A percentile compares a stretch with the other conserved stretches of the same genome.
phyloP scores from a whole-genome alignment of 2,329 filamentous ascomycete genomes.

The Colletotrichum higginsianum region DNA sequence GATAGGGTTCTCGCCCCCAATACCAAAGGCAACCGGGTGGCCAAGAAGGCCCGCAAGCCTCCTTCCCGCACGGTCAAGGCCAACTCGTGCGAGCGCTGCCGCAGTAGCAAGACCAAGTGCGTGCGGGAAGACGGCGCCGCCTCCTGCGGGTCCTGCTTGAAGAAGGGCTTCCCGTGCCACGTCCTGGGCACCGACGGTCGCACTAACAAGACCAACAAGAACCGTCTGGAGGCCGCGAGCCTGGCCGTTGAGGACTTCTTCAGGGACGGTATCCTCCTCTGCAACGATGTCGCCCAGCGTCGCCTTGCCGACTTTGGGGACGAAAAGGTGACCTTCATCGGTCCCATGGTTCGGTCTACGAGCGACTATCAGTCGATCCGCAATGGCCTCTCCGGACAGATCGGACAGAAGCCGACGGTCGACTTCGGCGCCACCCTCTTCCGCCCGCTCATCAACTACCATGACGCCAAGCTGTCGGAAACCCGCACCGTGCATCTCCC shows the following conservation, averaged over 20 bases:
- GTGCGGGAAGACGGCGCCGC: neutral
- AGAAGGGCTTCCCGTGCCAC: neutral
- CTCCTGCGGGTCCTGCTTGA: neutral
- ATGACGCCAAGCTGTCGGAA: neutral
- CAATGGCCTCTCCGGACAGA: neutral
- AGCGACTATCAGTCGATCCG: neutral
- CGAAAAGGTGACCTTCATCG: too few species aligned
- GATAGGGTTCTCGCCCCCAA: neutral
- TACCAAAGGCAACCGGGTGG: neutral
- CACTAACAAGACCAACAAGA: conserved; percentile 7
- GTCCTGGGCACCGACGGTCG: neutral
- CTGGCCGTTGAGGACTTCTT: neutral
- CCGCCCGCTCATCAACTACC: neutral
- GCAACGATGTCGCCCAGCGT: neutral
- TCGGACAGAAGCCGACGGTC: too few species aligned
- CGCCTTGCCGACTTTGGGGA: too few species aligned
- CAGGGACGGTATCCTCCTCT: neutral
- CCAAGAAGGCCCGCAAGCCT: neutral
- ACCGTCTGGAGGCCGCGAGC: neutral
- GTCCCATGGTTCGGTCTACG: neutral
- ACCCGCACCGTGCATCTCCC: neutral
- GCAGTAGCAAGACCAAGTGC: conserved; percentile 12
- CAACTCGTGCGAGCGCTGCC: conserved; percentile 4
- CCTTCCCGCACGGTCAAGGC: neutral
- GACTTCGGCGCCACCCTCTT: neutral